Base-by-base conservation (phyloP, 495 filamentous ascomycete species). In the Paragyromitra xinjiangensis region DNA sequence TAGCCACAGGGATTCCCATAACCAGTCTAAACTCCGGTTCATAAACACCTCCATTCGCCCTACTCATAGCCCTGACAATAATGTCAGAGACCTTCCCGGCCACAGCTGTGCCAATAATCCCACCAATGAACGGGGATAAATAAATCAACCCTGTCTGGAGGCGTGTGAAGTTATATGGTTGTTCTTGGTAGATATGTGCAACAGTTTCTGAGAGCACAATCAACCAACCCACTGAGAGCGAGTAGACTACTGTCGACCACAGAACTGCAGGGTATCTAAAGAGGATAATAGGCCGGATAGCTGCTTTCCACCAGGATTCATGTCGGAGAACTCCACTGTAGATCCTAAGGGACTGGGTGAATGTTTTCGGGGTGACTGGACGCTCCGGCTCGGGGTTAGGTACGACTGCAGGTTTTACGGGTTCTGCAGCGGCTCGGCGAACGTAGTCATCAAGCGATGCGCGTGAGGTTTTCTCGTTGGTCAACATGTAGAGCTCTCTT, bases 1-100 rank as follows among this genome's bases (percentile, higher is more conserved):
- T 73, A 0, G 91, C 88, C 19, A 98, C 89, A 2, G 94, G 95
- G 37, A 92, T 84, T 2, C 90, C 93, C 95, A 99, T 98, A 65
- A 97, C 90, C 12, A 98, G 88, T 26, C 95, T 87, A 84, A 97
- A 98, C 84, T 99, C 95, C 1, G 95, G 95, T 84, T 98, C 95
- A 84, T 98, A 99, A 14, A 99, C 86, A 7, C 95, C 95, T 16
- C 91, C 92, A 78, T 99, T 99, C n/a, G 90, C 88, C 16, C 89
- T 87, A 6, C 91, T 89, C 90, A 99, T 93, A 16, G 83, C 90
- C 64, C 88, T 89, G 4, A 94, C 93, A 62, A 98, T 89, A 37
- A 94, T 83, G 79, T 99, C 95, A 1, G 92, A 94, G 19, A 97
- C 89, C 82, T 92, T 93, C 34, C 95, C 95, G 0, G 95, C 95